phyloP scores from a whole-genome alignment of 371 early-diverging fungal species.

The Saksenaea vasiformis region DNA sequence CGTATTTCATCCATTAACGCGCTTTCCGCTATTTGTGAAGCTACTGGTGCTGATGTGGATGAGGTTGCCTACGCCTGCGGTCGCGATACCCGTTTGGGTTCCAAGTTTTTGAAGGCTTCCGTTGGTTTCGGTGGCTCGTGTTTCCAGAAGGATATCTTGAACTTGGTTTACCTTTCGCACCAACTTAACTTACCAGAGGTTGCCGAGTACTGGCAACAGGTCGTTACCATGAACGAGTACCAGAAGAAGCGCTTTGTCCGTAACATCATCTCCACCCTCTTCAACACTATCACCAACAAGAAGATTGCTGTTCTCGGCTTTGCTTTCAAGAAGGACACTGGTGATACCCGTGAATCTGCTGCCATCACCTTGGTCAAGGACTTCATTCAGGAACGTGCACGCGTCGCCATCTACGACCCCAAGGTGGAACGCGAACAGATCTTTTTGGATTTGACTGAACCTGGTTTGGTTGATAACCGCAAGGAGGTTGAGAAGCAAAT shows the following conservation, averaged over 20 bases:
- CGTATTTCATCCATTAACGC: constrained; percentile 95
- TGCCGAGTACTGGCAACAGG: constrained; percentile 93
- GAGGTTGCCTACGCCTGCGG: constrained; percentile 94
- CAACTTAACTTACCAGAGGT: constrained; percentile 89
- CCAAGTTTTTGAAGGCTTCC: constrained; percentile 90
- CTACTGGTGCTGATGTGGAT: constrained; percentile 94
- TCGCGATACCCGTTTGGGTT: constrained; percentile 86
- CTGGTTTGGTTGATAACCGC: constrained; percentile 66
- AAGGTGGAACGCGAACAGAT: constrained; percentile 86
- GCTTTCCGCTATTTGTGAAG: constrained; percentile 91
- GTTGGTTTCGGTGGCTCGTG: constrained; percentile 96
- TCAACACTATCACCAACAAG: constrained; percentile 87
- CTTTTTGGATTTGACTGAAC: constrained; percentile 75
- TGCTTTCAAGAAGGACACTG: constrained; percentile 96
- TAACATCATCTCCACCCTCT: constrained; percentile 69
- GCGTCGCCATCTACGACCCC: constrained; percentile 88
- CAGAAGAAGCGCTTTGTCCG: constrained; percentile 88
- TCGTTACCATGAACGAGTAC: constrained; percentile 91
- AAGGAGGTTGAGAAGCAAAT: constrained; percentile 67
- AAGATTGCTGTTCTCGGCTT: constrained; percentile 88
- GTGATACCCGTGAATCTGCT: constrained; percentile 94
- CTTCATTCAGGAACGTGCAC: constrained; percentile 82
- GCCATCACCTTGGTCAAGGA: constrained; percentile 84
- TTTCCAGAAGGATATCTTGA: constrained; percentile 95
- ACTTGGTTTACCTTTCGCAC: constrained; percentile 86